Conservation (phyloP, 129 eudicot species). For the Pseudognaphalium luteoalbum region DNA sequence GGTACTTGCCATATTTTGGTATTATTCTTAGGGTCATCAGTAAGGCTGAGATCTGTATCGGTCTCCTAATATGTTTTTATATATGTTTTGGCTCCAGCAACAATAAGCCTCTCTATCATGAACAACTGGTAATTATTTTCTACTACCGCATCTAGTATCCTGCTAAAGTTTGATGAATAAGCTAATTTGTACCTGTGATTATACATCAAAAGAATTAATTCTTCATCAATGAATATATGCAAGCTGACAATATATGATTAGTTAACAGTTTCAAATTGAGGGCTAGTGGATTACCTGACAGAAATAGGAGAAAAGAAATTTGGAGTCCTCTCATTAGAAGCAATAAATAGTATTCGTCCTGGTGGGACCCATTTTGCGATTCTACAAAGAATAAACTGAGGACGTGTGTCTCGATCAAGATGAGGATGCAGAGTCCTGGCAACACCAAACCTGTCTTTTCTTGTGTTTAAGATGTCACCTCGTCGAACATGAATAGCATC, state of each 20-base stretch:
- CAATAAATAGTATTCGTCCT: conserved; percentile 76
- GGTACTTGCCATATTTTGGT: conserved; percentile 79
- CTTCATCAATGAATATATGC: neutral
- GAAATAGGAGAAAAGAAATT: conserved; percentile 88
- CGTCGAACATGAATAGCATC: conserved; percentile 97
- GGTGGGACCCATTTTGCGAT: conserved; percentile 81
- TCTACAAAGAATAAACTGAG: conserved; percentile 85
- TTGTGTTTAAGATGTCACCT: conserved; percentile 84
- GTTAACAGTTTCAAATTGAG: neutral
- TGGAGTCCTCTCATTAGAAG: conserved; percentile 87
- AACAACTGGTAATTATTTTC: conserved; percentile 91
- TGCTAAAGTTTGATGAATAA: conserved; percentile 81
- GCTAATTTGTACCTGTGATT: conserved; percentile 81
- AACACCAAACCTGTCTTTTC: conserved; percentile 88
- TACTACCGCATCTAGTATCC: conserved; percentile 63
- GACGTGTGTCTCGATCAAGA: conserved; percentile 86
- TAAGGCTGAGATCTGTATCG: conserved; percentile 78
- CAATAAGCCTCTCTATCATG: conserved; percentile 85
- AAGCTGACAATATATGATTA: no score
- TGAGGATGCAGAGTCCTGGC: conserved; percentile 78
- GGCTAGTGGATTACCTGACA: conserved; percentile 50
- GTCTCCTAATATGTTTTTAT: conserved; percentile 72
- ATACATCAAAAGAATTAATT: neutral
- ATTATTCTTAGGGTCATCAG: conserved; percentile 93
- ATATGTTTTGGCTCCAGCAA: conserved; percentile 77